phyloP scores from a whole-genome alignment of 2,329 filamentous ascomycete genomes.

The Onygena corvina region DNA sequence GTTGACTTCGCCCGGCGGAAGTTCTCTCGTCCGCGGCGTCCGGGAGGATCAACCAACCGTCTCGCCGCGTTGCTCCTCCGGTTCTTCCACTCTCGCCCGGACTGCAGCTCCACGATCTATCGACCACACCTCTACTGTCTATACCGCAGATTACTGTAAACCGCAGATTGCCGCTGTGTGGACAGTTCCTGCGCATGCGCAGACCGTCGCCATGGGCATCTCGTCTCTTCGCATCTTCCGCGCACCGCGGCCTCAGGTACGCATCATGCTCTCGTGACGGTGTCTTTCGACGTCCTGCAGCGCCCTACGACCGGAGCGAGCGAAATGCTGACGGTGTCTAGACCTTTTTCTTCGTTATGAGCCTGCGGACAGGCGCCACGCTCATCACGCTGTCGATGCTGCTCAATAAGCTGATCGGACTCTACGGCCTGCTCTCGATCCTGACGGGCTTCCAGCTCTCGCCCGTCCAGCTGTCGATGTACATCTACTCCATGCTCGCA shows the following conservation, averaged over 20 bases:
- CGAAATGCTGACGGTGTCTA: conserved; percentile 28
- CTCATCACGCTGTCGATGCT: conserved; percentile 71
- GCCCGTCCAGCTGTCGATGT: conserved; percentile 74
- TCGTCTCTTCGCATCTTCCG: conserved; percentile 32
- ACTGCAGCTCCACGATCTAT: not conserved
- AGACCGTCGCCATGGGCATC: conserved; percentile 26
- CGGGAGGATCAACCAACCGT: not conserved
- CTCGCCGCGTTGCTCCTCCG: not conserved
- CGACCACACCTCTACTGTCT: no score
- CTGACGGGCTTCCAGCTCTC: conserved; percentile 77
- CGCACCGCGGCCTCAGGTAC: conserved; percentile 40
- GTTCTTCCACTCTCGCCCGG: not conserved
- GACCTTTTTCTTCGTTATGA: conserved; percentile 77
- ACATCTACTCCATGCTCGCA: conserved; percentile 69
- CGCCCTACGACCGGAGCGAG: conserved; percentile 5
- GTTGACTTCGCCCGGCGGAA: not conserved
- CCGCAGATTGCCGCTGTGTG: not conserved
- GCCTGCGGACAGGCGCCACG: conserved; percentile 73
- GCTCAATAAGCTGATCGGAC: conserved; percentile 82
- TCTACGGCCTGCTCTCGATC: conserved; percentile 81
- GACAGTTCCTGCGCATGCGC: conserved; percentile 6
- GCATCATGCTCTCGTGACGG: conserved; percentile 12
- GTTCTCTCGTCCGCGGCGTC: not conserved
- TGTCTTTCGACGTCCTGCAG: not conserved
- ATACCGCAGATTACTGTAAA: no score